Conservation (phyloP, 108 stramenopile genomes). For the Fistulifera solaris region DNA sequence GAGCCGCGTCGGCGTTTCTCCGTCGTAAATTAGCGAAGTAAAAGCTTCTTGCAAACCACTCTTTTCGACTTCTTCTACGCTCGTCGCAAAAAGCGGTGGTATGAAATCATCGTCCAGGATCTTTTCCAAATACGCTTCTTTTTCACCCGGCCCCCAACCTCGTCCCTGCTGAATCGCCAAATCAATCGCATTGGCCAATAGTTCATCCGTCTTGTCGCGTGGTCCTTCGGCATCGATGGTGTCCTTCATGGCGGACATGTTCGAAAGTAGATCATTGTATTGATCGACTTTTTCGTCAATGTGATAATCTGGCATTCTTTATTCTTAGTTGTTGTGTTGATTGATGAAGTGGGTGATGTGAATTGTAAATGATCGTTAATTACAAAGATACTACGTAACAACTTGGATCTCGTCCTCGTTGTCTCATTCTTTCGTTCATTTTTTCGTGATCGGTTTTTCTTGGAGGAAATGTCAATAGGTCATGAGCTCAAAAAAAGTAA, state of each 20-base stretch:
- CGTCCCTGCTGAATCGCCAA: constrained; percentile 77
- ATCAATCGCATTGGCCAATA: constrained; percentile 80
- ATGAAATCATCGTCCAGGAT: constrained; percentile 83
- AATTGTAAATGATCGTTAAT: no score
- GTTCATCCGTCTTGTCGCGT: constrained; percentile 32
- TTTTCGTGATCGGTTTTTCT: no score
- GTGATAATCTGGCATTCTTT: no score
- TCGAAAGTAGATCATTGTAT: constrained; percentile 40
- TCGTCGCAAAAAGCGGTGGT: constrained; percentile 72
- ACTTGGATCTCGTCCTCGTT: no score
- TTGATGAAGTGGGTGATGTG: no score
- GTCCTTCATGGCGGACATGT: constrained; percentile 47
- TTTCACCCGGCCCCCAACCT: constrained; percentile 79
- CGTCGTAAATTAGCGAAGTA: constrained; percentile 57
- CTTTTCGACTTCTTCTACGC: constrained; percentile 59
- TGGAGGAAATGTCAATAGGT: no score
- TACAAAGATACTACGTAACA: no score
- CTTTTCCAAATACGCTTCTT: constrained; percentile 70
- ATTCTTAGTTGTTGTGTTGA: no score
- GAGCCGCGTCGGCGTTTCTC: constrained; percentile 50
- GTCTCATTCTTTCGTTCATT: no score
- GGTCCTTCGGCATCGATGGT: constrained; percentile 57
- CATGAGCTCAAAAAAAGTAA: no score
- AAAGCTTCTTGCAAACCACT: constrained; percentile 78
- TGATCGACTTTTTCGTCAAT: constrained; percentile 4